Evolutionary conservation across 495 filamentous ascomycete genomes (phyloP), one percentile per base, ranked within the genome.

Genomic region (Daldinia childiae): DNA sequence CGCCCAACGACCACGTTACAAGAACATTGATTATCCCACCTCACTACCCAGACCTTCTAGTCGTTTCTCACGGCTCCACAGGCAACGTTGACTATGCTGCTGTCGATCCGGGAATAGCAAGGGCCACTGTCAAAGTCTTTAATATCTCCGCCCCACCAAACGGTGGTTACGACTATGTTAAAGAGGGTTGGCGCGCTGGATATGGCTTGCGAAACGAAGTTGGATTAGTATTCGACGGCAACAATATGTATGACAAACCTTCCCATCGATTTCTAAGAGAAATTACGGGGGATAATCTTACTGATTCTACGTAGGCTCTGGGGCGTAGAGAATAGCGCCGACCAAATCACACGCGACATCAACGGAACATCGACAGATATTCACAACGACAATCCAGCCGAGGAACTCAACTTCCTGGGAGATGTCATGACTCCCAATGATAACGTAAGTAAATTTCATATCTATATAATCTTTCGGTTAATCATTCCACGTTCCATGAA

Each of bases 121-220:
- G 86, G 68, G 88, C 86, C 8, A 88, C 91, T 67, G 85, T 93
- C 58, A 89, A 87, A 64, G 87, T 87, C 32, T 93, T 92, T 79
- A 84, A 90, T 76, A 63, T 91, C 17, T 81, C 79, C 17, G 62
- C 73, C 26, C 41, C 74, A 6, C 60, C 78, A 5, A 50, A 58
- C 1, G 84, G 82, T 51, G 79, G 85, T 48, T 80, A 79, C 68
- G 62, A 78, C 71, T 84, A 77, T 58, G 58, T 69, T 26, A 81
- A 74, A 17, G 78, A 85, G 17, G 91, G 91, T n/a, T 66, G 79
- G 50, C 75, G 87, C 3, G 79, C 92, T 6, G 91, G 90, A 17
- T 93, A 90, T 85, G 91, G 91, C 39, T 84, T 93, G 24, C 84
- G 91, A 17, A 93, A 93, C 77, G 86, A 86, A 1, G 90, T 93